Conservation (phyloP, 805 yeast species). For the Jamesozyma jinghongensis region DNA sequence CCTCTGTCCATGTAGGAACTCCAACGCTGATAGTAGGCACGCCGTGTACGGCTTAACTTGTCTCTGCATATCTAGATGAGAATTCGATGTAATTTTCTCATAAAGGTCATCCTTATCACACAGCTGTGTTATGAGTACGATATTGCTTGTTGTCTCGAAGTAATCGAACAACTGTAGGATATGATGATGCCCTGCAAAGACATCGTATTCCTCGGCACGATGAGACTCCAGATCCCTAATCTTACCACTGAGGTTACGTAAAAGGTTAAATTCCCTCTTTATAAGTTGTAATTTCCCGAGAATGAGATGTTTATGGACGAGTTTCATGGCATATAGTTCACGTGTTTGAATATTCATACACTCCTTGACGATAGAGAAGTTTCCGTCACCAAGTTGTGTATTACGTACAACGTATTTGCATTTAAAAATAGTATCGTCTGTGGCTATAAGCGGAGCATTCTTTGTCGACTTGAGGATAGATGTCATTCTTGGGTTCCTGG, state of each 20-base stretch:
- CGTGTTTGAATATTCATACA: conserved; percentile 37
- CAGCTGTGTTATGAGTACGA: conserved; percentile 53
- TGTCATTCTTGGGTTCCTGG: not conserved
- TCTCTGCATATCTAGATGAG: conserved; percentile 35
- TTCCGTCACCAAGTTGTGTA: conserved; percentile 37
- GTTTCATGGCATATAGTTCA: conserved; percentile 41
- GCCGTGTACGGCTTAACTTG: conserved; percentile 44
- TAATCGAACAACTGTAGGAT: conserved; percentile 56
- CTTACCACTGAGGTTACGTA: conserved; percentile 25
- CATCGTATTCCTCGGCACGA: conserved; percentile 1
- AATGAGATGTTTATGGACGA: conserved; percentile 24
- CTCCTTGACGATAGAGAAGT: conserved; percentile 42
- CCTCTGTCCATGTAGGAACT: conserved; percentile 47
- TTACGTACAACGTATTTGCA: conserved; percentile 26
- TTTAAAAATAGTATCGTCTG: conserved; percentile 11
- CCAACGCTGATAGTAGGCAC: conserved; percentile 45
- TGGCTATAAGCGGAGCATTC: conserved; percentile 9
- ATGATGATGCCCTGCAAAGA: conserved; percentile 35
- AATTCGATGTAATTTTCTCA: conserved; percentile 43
- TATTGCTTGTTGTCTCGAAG: conserved; percentile 54
- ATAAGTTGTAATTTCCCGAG: conserved; percentile 32
- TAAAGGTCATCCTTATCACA: conserved; percentile 64
- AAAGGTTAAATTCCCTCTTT: conserved; percentile 52
- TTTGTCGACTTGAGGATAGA: not conserved
- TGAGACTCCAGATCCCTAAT: conserved; percentile 29